Evolutionary conservation across 192 early-diverging fungal species (phyloP), one percentile per base, ranked within the genome.

Genomic region (Coemansia sp.): DNA sequence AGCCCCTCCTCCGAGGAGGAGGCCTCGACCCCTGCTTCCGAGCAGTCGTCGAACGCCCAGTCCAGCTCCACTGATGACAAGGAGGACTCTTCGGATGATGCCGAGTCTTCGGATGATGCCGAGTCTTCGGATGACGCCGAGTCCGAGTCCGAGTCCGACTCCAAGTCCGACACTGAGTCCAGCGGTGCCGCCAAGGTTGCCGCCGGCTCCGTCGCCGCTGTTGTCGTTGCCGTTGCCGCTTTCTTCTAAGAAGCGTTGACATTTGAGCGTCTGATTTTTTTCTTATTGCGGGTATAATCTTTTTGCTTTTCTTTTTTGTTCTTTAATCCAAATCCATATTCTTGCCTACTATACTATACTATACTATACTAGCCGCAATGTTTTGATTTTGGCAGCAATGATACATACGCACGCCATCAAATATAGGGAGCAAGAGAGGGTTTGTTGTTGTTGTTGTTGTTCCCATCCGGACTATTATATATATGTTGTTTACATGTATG

Each of bases 161-260:
- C 6, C 30, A 32, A 46, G 4, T 5, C 18, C 4, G 50, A 39
- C 35, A 35, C 37, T 15, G 13, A 45, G 32, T 25, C 20, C 34
- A 63, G 54, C 67, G 60, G 60, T 29, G 67, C 60, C 27, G 54
- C 36, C 38, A 35, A 58, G 45, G 55, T 42, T 43, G 53, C 49
- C 20, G 42, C 43, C 15, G 64, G 56, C 56, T 60, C 65, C n/a
- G 19, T 54, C 11, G 64, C 46, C 19, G 64, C 57, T 19, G 67
- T 51, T 28, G 53, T 54, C 35, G 68, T 46, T 17, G 68, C 47
- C 19, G 58, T 55, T 33, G 68, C 61, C 34, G 68, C 68, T 14
- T 33, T 72, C 35, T 72, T 64, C 57, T 72, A 72, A 67, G 22
- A 24, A 14, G 3, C 14, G n/a, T n/a, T n/a, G n/a, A n/a, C n/a